These are phyloP conservation scores for Diaporthe velutina DNA, from an alignment of 2,329 filamentous ascomycete species.

Conservation along the genomic window DNA sequence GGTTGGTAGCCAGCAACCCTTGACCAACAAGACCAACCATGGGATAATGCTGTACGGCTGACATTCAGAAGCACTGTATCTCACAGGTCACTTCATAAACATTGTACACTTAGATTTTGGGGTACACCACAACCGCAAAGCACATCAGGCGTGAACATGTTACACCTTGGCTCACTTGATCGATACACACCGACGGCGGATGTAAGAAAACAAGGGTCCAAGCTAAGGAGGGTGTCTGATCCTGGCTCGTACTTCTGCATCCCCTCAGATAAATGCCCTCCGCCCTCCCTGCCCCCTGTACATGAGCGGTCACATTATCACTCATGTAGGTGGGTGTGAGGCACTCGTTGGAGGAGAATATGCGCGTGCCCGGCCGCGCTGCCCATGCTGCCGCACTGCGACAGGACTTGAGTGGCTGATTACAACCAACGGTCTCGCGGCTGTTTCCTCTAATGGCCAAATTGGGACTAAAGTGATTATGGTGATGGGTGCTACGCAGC, in stretches of 20 bases:
- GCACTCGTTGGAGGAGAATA: not conserved
- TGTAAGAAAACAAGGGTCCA: not conserved
- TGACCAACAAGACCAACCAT: not conserved
- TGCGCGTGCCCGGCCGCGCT: not conserved
- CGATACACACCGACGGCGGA: not conserved
- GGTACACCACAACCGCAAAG: not conserved
- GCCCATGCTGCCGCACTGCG: not conserved
- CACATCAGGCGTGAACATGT: not conserved
- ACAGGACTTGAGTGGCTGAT: not conserved
- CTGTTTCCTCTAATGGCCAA: too few species aligned
- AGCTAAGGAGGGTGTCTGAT: not conserved
- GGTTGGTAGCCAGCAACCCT: not conserved
- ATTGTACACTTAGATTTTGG: not conserved
- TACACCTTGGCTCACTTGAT: not conserved
- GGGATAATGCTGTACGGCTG: not conserved
- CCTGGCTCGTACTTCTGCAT: not conserved
- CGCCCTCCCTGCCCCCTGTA: not conserved
- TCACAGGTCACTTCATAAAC: not conserved
- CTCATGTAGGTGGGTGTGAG: slow-evolving; percentile 1
- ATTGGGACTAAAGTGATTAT: not conserved
- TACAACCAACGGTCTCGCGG: not conserved
- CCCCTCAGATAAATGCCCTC: not conserved
- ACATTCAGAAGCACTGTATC: not conserved
- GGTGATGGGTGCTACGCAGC: not conserved
- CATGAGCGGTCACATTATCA: slow-evolving; percentile 32